Conservation (phyloP, 306 rosid genomes). For the Trifolium pratense region DNA sequence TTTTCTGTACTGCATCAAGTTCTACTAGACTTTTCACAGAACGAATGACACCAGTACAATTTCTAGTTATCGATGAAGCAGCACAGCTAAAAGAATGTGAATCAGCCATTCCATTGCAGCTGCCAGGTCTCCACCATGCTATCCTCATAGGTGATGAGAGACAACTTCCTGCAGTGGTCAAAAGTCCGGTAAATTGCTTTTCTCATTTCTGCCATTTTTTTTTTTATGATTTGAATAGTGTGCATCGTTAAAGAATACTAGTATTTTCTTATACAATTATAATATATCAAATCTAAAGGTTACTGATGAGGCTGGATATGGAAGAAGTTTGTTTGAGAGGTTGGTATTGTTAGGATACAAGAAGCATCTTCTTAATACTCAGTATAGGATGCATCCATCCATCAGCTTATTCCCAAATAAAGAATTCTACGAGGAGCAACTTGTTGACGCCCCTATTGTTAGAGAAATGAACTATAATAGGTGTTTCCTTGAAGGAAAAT, state of each 20-base stretch:
- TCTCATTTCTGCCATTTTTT: background rate
- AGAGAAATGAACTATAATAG: conserved; percentile 21
- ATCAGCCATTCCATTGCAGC: conserved; percentile 61
- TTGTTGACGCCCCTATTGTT: conserved; percentile 46
- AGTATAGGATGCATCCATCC: conserved; percentile 62
- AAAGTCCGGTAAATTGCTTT: conserved; percentile 55
- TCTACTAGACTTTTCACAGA: conserved; percentile 43
- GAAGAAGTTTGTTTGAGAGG: conserved; percentile 63
- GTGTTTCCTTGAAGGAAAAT: conserved; percentile 44
- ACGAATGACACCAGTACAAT: conserved; percentile 14
- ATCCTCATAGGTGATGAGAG: conserved; percentile 65
- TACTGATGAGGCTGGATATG: conserved; percentile 47
- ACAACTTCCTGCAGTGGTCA: conserved; percentile 68
- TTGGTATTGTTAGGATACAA: conserved; percentile 43
- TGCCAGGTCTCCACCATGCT: conserved; percentile 50
- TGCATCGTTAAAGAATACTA: background rate
- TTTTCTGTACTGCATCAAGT: conserved; percentile 56
- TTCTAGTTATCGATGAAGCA: conserved; percentile 66
- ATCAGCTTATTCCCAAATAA: conserved; percentile 52
- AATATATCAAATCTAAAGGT: conserved; percentile 29
- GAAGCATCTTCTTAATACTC: conserved; percentile 50
- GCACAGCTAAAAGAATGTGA: conserved; percentile 72
- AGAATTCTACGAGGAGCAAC: conserved; percentile 48
- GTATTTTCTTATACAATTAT: background rate
- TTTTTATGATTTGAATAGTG: conserved; percentile 21